Conservation (phyloP, 495 filamentous ascomycete species). For the Tirmania nivea region DNA sequence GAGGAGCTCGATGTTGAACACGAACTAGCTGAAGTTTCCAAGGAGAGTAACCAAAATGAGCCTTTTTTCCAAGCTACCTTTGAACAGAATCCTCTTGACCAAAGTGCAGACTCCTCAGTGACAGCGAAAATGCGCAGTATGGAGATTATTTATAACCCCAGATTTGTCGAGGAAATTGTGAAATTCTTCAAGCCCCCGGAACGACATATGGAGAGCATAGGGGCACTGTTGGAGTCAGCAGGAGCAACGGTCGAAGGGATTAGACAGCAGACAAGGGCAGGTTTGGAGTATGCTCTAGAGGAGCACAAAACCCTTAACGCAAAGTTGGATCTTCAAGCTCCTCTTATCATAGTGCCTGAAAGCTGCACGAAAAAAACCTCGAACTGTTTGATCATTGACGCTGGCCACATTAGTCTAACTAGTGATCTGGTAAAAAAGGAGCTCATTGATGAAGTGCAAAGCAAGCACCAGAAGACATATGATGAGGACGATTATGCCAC, state of each 20-base stretch:
- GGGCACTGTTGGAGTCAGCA: constrained; percentile 77
- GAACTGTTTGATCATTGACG: constrained; percentile 81
- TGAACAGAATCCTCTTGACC: constrained; percentile 87
- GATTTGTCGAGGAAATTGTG: constrained; percentile 67
- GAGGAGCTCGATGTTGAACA: constrained; percentile 38
- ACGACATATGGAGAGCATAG: constrained; percentile 94
- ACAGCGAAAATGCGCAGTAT: constrained; percentile 84
- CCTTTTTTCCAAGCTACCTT: constrained; percentile 82
- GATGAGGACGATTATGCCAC: constrained; percentile 71
- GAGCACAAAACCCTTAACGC: constrained; percentile 97
- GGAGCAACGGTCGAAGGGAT: constrained; percentile 87
- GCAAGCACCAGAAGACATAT: constrained; percentile 72
- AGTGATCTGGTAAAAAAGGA: constrained; percentile 82
- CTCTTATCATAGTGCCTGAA: constrained; percentile 86
- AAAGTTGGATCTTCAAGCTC: constrained; percentile 84
- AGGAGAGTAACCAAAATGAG: constrained; percentile 30
- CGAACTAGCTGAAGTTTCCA: constrained; percentile 15
- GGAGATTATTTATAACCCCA: constrained; percentile 91
- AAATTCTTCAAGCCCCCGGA: constrained; percentile 93
- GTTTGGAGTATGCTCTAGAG: constrained; percentile 82
- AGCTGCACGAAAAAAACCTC: constrained; percentile 60
- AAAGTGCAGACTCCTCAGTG: constrained; percentile 68
- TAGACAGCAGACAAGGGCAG: constrained; percentile 83
- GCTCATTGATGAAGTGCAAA: constrained; percentile 68
- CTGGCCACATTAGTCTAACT: constrained; percentile 80